phyloP scores from a whole-genome alignment of 148 eudicot species.

The Fagopyrum esculentum region DNA sequence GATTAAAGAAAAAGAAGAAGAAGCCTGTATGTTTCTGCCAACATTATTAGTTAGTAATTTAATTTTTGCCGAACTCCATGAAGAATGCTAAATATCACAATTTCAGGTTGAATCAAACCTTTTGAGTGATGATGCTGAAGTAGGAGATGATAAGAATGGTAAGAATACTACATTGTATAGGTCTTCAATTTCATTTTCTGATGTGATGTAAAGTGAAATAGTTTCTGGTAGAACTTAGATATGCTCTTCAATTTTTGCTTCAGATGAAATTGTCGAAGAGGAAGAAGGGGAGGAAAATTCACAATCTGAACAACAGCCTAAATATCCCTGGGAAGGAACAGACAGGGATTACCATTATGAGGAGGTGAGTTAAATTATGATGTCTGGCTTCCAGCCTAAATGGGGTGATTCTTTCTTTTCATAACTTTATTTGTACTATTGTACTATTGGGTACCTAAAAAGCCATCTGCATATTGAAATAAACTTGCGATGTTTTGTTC shows the following conservation, averaged over 20 bases:
- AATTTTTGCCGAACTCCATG: neutral
- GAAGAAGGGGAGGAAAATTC: conserved; percentile 30
- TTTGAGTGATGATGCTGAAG: conserved; percentile 15
- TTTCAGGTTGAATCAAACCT: conserved; percentile 16
- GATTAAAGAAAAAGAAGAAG: conserved; percentile 18
- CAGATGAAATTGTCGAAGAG: conserved; percentile 19
- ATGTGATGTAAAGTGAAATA: neutral
- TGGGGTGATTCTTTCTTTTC: neutral
- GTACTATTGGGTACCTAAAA: neutral
- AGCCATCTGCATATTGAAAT: neutral
- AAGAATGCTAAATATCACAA: neutral
- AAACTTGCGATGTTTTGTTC: neutral
- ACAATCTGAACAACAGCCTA: conserved; percentile 12
- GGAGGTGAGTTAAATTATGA: conserved; percentile 24
- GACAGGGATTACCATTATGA: conserved; percentile 36
- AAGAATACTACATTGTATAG: neutral
- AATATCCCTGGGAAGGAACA: conserved; percentile 38
- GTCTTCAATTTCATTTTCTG: neutral
- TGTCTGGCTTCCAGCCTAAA: neutral
- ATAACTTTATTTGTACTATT: neutral
- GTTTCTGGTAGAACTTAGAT: neutral
- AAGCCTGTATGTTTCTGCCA: conserved; percentile 10
- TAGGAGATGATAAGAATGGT: conserved; percentile 14
- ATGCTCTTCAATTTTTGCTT: neutral
- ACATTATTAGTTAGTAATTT: neutral